Evolutionary conservation across 2,329 filamentous ascomycete species (phyloP), one percentile per base, ranked within the genome.

Genomic region (Graphilbum ipis-grandicollis): DNA sequence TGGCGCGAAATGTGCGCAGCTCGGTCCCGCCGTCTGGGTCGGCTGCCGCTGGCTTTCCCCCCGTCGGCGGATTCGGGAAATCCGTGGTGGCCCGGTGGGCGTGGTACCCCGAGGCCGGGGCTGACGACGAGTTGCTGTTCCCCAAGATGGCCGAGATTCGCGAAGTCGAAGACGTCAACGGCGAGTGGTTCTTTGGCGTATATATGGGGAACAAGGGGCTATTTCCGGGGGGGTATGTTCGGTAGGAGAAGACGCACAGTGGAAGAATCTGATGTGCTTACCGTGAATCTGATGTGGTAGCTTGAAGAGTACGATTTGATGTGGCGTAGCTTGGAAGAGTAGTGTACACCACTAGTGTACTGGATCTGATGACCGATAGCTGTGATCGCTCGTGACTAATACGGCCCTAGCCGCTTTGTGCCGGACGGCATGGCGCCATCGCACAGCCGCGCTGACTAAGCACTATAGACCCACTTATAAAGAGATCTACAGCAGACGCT

Each of bases 131-230:
- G 57, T 57, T 96, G 30, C 56, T 76, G 43, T 94, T 96, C 47
- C 88, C 26, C 26, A 75, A 75, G 35, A 76, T 80, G 9, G 85
- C 86, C 0, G 81, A 90, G 54, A 70, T 96, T 13, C 66, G 68
- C 7, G 88, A 96, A 58, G 73, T 79, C 28, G 79, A 88, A 52
- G 80, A 90, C 53, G 73, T 92, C 34, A 93, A 93, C 52, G 81
- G 78, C 15, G 85, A 93, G 53, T 96, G 86, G 86, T 85, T 70
- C 49, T 79, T 78, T 58, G 88, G 88, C 0, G 74, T 75, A 21
- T 94, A 93, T 61, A 85, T 84, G 58, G 85, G 84, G 0, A 61
- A 59, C 19, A 75, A 72, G 47, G 86, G 84, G 0, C 48, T 94
- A 44, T 92, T 94, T 51, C 86, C 86, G 5, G 75, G 76, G 7